Conservation (phyloP, 2,329 filamentous ascomycete genomes). For the Pseudogymnoascus sp. region DNA sequence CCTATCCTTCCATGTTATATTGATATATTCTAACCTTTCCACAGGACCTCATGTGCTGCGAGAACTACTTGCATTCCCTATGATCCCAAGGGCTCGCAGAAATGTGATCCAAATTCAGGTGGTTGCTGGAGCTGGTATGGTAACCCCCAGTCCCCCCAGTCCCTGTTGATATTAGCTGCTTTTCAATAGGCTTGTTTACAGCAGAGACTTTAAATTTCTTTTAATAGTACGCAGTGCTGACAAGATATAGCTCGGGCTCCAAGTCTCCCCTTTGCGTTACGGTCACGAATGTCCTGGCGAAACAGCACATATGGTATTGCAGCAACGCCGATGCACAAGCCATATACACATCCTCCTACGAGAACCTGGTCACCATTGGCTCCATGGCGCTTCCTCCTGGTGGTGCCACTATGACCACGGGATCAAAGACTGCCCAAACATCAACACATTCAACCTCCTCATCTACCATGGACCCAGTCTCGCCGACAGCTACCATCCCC, state of each 20-base stretch:
- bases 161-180: background rate
- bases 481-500: background rate
- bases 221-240: background rate
- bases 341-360: background rate
- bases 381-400: background rate
- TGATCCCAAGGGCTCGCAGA: background rate
- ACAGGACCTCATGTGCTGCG: background rate
- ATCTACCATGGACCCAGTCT: background rate
- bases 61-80: background rate
- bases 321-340: background rate
- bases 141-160: background rate
- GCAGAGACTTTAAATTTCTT: background rate
- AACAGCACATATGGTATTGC: background rate
- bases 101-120: background rate
- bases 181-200: background rate
- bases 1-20: background rate
- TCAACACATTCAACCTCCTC: background rate
- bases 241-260: background rate
- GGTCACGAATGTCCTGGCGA: background rate
- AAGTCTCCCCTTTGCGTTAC: background rate
- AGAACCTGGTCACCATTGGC: background rate
- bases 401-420: background rate
- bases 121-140: background rate
- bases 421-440: background rate
- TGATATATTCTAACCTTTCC: background rate